phyloP scores from a whole-genome alignment of 1,284 basidiomycete species.

The Ceratobasidium sp. region DNA sequence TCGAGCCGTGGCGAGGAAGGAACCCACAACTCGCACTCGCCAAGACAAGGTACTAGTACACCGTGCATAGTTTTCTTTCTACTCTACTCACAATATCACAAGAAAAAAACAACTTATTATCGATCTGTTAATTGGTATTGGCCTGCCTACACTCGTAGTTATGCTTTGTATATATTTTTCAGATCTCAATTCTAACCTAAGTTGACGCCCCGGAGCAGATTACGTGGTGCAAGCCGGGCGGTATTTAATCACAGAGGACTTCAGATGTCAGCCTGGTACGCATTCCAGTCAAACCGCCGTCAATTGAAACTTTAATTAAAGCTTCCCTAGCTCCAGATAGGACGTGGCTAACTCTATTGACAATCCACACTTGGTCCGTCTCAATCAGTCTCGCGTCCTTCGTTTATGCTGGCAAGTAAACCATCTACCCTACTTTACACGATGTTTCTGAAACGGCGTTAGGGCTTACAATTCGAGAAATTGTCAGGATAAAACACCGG shows the following conservation, averaged over 20 bases:
- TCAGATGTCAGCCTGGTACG: slow-evolving; percentile 37
- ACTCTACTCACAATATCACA: not conserved
- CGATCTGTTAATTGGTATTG: slow-evolving; percentile 57
- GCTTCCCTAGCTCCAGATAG: too few species aligned
- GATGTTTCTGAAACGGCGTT: too few species aligned
- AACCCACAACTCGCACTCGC: too few species aligned
- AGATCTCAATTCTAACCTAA: not conserved
- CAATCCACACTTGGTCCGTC: slow-evolving; percentile 2
- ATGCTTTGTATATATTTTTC: slow-evolving; percentile 51
- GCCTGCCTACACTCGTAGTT: slow-evolving; percentile 57
- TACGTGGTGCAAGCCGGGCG: slow-evolving; percentile 37
- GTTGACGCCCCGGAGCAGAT: too few species aligned
- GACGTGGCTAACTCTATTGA: not conserved
- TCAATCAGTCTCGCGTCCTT: not conserved
- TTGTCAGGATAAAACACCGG: too few species aligned
- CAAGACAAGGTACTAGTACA: too few species aligned
- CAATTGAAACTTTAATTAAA: too few species aligned
- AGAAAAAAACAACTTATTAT: slow-evolving; percentile 46
- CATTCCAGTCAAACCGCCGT: too few species aligned
- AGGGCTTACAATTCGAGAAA: too few species aligned
- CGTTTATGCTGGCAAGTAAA: not conserved
- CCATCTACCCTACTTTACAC: too few species aligned
- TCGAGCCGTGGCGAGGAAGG: too few species aligned
- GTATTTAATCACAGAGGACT: slow-evolving; percentile 39
- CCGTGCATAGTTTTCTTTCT: too few species aligned